Evolutionary conservation across 257 asterid genomes (phyloP), one percentile per base, ranked within the genome.

Genomic region (Thymus quinquecostatus): DNA sequence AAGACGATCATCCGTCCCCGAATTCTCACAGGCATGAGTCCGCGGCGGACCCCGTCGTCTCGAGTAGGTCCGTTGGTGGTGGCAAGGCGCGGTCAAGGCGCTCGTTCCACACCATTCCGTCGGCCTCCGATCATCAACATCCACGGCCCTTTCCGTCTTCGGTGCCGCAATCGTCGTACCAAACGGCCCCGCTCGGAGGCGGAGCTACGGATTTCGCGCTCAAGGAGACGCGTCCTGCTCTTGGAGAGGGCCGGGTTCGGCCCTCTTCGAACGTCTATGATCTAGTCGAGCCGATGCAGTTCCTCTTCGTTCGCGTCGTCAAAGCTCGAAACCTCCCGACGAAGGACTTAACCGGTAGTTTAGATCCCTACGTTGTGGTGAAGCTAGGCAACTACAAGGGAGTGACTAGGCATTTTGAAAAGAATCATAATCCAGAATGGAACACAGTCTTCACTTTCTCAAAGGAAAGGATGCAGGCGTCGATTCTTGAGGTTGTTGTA

Each of bases 211-310:
- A 87, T 60, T 89, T 78, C 62, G 59, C 80, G 10, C 86, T 86
- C 38, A 91, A 73, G 73, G 97, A 93, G 79, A 93, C 96, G 6
- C 85, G 75, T 73, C 98, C 96, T 32, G 78, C 82, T 64, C 86
- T 86, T 3, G 93, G 88, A 33, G 93, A 95, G 54, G 64, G 45
- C 1, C 81, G 82, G 12, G 83, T 79, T 43, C 88, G 77, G 69
- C 82, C 65, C 29, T 53, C 65, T 29, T 57, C 88, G 44, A 78
- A 81, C 77, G 63, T 85, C 27, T 90, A 87, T 58, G 96, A 92
- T 75, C 97, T 93, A 6, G 98, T 93, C 5, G 96, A 88, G 84
- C 92, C 91, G 6, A 93, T 90, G 98, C 92, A 88, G 36, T 93
- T 88, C 80, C 97, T 93, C 70, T 93, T 88, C 53, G 92, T 93